These are phyloP conservation scores for Tremellales sp. DNA, from an alignment of 1,284 basidiomycete species.

Conservation along the genomic window DNA sequence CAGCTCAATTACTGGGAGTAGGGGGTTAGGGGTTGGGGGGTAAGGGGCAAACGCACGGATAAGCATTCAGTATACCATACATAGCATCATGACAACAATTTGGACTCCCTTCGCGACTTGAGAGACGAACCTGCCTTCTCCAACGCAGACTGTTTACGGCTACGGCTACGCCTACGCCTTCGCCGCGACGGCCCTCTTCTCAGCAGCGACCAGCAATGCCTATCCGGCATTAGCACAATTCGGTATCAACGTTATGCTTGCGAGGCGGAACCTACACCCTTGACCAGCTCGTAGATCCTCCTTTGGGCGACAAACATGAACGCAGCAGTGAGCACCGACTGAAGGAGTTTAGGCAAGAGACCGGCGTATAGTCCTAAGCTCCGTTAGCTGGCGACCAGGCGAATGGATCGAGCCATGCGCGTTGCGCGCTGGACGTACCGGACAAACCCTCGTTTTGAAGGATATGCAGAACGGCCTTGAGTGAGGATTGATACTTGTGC, in stretches of 20 bases:
- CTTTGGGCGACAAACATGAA: slow-evolving; percentile 82
- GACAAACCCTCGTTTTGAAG: slow-evolving; percentile 68
- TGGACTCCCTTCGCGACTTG: neutral
- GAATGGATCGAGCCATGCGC: neutral
- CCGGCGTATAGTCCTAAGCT: slow-evolving; percentile 73
- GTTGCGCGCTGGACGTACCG: slow-evolving; percentile 19
- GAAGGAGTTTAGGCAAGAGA: slow-evolving; percentile 74
- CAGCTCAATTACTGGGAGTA: slow-evolving; percentile 20
- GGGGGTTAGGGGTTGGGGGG: neutral
- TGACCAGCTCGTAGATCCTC: slow-evolving; percentile 53
- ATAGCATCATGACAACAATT: neutral
- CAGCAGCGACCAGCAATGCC: slow-evolving; percentile 19
- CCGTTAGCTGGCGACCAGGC: neutral
- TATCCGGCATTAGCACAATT: slow-evolving; percentile 1
- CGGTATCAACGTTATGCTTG: neutral
- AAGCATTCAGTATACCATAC: neutral
- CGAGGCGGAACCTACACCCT: slow-evolving; percentile 23
- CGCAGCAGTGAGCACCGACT: slow-evolving; percentile 84
- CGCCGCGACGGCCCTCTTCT: slow-evolving; percentile 12
- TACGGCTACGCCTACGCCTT: slow-evolving; percentile 1
- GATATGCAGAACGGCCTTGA: slow-evolving; percentile 52
- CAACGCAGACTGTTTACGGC: no score
- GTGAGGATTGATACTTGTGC: slow-evolving; percentile 48
- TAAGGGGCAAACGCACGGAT: neutral
- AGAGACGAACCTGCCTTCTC: no score